These are phyloP conservation scores for Chytriomyces sp. DNA, from an alignment of 192 early-diverging fungal species.

Conservation along the genomic window DNA sequence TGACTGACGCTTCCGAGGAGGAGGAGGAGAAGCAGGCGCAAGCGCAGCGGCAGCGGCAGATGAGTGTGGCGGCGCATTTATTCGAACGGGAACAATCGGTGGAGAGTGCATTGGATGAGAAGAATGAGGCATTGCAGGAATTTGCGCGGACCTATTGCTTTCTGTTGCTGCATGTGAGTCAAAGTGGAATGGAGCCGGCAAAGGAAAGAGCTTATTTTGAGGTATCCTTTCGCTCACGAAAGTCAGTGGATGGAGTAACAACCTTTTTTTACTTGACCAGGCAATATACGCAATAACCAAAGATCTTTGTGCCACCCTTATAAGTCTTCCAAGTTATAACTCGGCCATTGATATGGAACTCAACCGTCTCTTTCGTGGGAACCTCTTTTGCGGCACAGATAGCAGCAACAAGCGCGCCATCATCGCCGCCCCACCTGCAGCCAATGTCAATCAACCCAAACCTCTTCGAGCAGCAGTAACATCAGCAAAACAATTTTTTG, in stretches of 20 bases:
- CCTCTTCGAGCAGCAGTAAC: slow-evolving; percentile 15
- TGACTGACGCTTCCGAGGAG: slow-evolving; percentile 7
- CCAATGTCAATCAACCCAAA: slow-evolving; percentile 2
- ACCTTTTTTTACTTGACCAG: slow-evolving; percentile 17
- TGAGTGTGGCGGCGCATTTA: background rate
- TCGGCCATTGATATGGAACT: slow-evolving; percentile 40
- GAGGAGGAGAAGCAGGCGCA: slow-evolving; percentile 23
- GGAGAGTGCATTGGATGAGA: slow-evolving; percentile 16
- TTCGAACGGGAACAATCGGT: slow-evolving; percentile 2
- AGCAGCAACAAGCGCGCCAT: slow-evolving; percentile 8
- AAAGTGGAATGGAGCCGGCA: slow-evolving; percentile 37
- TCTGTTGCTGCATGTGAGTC: slow-evolving; percentile 41
- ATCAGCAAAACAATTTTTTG: slow-evolving; percentile 6
- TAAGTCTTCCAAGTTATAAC: slow-evolving; percentile 31
- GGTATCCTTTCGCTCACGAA: slow-evolving; percentile 30
- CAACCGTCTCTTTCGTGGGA: slow-evolving; percentile 49
- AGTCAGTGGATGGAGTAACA: background rate
- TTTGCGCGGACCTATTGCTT: slow-evolving; percentile 54
- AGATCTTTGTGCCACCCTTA: slow-evolving; percentile 30
- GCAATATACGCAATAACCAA: slow-evolving; percentile 50
- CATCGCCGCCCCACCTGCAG: slow-evolving; percentile 1
- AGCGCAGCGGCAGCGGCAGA: background rate
- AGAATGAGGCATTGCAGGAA: slow-evolving; percentile 23
- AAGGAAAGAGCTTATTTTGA: slow-evolving; percentile 55
- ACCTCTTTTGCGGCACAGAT: slow-evolving; percentile 37